Evolutionary conservation across 192 early-diverging fungal species (phyloP).

Genomic region (Globomyces pollinis-pini): DNA sequence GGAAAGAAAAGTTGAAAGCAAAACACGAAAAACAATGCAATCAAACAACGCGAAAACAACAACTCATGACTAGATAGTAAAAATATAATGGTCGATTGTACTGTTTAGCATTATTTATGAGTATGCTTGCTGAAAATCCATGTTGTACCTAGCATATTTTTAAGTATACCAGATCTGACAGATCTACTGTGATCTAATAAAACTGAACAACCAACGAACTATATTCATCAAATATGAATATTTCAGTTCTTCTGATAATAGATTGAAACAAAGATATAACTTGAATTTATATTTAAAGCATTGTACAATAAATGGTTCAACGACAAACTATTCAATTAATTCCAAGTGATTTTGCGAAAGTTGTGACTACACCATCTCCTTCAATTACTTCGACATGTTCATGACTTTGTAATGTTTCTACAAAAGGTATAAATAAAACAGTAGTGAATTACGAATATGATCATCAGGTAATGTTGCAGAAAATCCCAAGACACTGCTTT

Average conservation of each 20-base stretch:
- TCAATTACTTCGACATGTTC: slow-evolving; percentile 45
- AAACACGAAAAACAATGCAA: background rate
- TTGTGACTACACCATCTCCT: slow-evolving; percentile 34
- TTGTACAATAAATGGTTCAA: too few species aligned
- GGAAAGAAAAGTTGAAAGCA: background rate
- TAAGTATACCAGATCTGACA: too few species aligned
- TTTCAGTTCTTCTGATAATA: too few species aligned
- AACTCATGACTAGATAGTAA: background rate
- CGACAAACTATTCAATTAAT: too few species aligned
- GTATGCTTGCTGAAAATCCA: background rate
- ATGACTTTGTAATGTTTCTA: slow-evolving; percentile 22
- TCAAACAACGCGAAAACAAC: background rate
- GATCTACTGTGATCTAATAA: too few species aligned
- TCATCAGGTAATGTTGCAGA: slow-evolving; percentile 46
- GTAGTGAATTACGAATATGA: slow-evolving; percentile 35
- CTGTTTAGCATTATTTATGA: background rate
- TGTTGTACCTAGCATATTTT: too few species aligned
- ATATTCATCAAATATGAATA: too few species aligned
- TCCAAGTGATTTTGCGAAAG: background rate
- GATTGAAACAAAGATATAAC: too few species aligned
- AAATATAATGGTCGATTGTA: background rate
- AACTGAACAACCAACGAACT: too few species aligned
- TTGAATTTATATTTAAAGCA: too few species aligned
- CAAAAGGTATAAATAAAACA: background rate
- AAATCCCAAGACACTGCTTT: slow-evolving; percentile 46